Base-by-base conservation (phyloP, 768 basidiomycete species). In the Albatrellus ellisii region DNA sequence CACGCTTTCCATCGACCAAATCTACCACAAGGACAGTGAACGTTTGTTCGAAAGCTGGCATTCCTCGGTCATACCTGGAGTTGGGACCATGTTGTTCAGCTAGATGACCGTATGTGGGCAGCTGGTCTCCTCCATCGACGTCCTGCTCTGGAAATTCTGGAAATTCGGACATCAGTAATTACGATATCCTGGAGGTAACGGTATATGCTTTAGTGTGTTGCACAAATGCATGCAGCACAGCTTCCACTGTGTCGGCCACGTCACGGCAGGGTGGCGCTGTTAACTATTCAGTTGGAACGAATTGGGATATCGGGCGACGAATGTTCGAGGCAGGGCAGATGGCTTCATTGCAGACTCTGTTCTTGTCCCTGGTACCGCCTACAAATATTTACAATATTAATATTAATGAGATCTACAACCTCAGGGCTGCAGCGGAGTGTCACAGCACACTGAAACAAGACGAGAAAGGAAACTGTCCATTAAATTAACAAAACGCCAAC, bases 1-100 rank as follows among this genome's bases (percentile, higher is more conserved):
- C 86, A 90, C 5, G 77, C 75, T 55, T 70, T 73, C 86, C 86
- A 90, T 44, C 86, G 67, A 15, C 86, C 86, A 52, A 89, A 89
- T 53, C 86, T 89, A 51, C 7, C 15, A 12, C 44, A 12, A 36
- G 12, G 11, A 6, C 20, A 26, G 9, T 41, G 27, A 4, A 7
- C 2, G 20, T 18, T 18, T n/a, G 14, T 4, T 18, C 11, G 10
- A 26, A 10, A 9, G 14, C 29, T 14, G 29, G 26, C 27, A 14
- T 6, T 21, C 28, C 3, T 26, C 4, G 2, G 12, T 15, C 66
- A 51, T 58, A 73, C 84, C 86, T 79, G 26, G 86, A 88, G 62
- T 89, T 88, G 4, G 86, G 80, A 33, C 82, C 84, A 47, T 77
- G 71, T 54, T 84, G 75, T 6, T 68, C 65, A 4, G 77, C 75